phyloP scores from a whole-genome alignment of 2,329 filamentous ascomycete species.

The Xylaria sp. region DNA sequence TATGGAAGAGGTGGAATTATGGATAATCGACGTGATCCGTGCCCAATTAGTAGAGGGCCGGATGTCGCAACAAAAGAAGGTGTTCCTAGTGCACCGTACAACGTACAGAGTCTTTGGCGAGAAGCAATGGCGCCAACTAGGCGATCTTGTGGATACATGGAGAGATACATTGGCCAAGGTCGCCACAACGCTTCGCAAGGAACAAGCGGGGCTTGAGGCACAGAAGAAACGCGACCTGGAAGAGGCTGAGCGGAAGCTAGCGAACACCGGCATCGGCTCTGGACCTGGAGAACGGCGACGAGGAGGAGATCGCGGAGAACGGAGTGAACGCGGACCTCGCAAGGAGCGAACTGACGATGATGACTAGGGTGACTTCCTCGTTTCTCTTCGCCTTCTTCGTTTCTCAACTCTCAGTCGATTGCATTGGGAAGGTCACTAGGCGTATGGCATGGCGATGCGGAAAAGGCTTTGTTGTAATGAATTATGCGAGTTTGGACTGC shows the following conservation, averaged over 20 bases:
- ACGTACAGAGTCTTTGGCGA: slow-evolving; percentile 97
- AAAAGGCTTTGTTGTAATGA: slow-evolving; percentile 43
- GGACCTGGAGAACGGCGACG: slow-evolving; percentile 51
- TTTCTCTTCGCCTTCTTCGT: slow-evolving; percentile 43
- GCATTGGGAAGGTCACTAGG: slow-evolving; percentile 46
- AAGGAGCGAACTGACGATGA: slow-evolving; percentile 67
- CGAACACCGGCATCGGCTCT: slow-evolving; percentile 54
- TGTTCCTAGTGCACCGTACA: slow-evolving; percentile 95
- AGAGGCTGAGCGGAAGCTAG: slow-evolving; percentile 75
- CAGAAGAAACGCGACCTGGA: slow-evolving; percentile 82
- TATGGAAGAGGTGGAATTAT: slow-evolving; percentile 89
- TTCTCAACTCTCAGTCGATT: slow-evolving; percentile 41
- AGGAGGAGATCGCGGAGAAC: slow-evolving; percentile 44
- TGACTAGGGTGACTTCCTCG: slow-evolving; percentile 57
- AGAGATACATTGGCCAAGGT: slow-evolving; percentile 83
- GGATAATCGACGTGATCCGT: slow-evolving; percentile 98
- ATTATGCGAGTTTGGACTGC: slow-evolving; percentile 36
- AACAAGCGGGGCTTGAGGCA: slow-evolving; percentile 81
- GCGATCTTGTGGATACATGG: slow-evolving; percentile 91
- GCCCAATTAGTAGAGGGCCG: slow-evolving; percentile 96
- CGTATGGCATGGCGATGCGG: slow-evolving; percentile 47
- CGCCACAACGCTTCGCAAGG: slow-evolving; percentile 78
- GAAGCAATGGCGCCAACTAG: slow-evolving; percentile 98
- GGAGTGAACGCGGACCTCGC: slow-evolving; percentile 50
- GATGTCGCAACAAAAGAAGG: slow-evolving; percentile 89